Evolutionary conservation across 2,329 filamentous ascomycete species (phyloP).

Genomic region (Curvularia spicifera): DNA sequence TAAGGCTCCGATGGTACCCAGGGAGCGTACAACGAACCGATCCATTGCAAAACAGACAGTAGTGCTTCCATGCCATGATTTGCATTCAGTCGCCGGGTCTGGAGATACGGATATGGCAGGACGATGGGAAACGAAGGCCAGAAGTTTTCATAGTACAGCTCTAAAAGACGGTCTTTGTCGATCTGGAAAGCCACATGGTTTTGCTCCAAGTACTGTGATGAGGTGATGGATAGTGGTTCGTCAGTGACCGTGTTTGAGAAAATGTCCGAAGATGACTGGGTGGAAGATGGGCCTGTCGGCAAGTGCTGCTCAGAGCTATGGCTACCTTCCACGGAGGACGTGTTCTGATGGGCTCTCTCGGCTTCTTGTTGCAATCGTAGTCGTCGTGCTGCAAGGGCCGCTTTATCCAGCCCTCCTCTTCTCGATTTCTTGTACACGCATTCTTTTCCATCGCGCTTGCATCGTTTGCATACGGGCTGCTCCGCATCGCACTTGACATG

Average conservation of each 20-base stretch:
- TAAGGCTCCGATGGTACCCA: conserved; percentile 41
- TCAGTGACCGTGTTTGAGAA: not conserved
- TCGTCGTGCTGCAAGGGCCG: conserved; percentile 38
- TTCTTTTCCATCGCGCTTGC: conserved; percentile 43
- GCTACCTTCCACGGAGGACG: not conserved
- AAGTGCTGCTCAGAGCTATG: not conserved
- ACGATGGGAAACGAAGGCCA: conserved; percentile 62
- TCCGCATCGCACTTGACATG: conserved; percentile 47
- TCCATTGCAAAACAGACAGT: conserved; percentile 38
- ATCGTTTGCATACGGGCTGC: conserved; percentile 41
- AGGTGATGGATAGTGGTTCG: not conserved
- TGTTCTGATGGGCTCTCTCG: conserved; percentile 21
- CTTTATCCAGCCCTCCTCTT: conserved; percentile 45
- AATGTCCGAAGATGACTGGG: conserved; percentile 1
- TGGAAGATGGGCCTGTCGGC: conserved; percentile 2
- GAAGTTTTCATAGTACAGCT: conserved; percentile 54
- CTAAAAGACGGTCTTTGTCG: conserved; percentile 36
- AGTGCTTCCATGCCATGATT: conserved; percentile 35
- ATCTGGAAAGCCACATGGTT: conserved; percentile 33
- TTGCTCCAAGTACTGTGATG: conserved; percentile 8
- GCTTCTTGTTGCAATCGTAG: conserved; percentile 37
- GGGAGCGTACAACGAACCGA: conserved; percentile 43
- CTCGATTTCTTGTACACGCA: conserved; percentile 43
- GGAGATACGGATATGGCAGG: conserved; percentile 54
- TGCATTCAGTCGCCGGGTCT: conserved; percentile 25